These are phyloP conservation scores for Lactuca saligna DNA, from an alignment of 129 eudicot species.

Conservation along the genomic window DNA sequence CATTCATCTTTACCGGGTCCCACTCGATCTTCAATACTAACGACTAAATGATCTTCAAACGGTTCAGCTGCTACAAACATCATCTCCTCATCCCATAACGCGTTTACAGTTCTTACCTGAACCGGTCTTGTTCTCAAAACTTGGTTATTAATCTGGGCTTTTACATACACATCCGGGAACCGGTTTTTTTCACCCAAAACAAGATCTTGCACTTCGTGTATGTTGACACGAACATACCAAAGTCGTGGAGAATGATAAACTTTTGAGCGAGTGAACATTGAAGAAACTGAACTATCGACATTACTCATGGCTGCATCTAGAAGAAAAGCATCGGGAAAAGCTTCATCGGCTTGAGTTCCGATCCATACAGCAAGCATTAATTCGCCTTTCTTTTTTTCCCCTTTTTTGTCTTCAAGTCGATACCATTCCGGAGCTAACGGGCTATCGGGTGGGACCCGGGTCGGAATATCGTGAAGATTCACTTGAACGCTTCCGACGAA, in stretches of 20 bases:
- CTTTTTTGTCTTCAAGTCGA: conserved; percentile 67
- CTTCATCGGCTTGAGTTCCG: conserved; percentile 96
- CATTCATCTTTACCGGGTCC: conserved; percentile 66
- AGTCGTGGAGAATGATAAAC: conserved; percentile 89
- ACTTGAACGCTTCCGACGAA: conserved; percentile 67
- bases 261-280: conserved; percentile 63
- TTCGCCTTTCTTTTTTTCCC: conserved; percentile 69
- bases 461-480: conserved; percentile 70
- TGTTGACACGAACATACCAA: conserved; percentile 90
- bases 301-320: conserved; percentile 56
- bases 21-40: conserved; percentile 67
- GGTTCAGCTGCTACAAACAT: conserved; percentile 97
- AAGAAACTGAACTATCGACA: conserved; percentile 43
- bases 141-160: conserved; percentile 65
- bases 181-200: conserved; percentile 59
- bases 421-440: conserved; percentile 97
- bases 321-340: conserved; percentile 91
- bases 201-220: conserved; percentile 87
- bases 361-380: conserved; percentile 96
- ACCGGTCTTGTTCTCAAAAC: conserved; percentile 54
- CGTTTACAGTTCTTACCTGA: conserved; percentile 49
- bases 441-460: conserved; percentile 92
- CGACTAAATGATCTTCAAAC: conserved; percentile 77
- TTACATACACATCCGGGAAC: conserved; percentile 66
- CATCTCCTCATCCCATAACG: conserved; percentile 85